Conservation (phyloP, 345 rosid species). For the Citrus sp. region DNA sequence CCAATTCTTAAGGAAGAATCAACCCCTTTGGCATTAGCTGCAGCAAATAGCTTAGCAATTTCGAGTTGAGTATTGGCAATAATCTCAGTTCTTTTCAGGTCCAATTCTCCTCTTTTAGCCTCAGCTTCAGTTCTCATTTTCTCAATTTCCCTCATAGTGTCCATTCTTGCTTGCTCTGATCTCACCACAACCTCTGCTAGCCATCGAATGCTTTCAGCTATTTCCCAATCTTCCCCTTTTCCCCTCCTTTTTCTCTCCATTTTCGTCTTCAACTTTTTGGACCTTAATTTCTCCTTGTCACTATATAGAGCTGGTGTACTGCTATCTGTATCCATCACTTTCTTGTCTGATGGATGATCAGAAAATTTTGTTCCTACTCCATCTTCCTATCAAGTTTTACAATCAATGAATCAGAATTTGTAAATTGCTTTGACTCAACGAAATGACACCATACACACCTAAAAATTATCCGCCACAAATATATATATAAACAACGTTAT, state of each 20-base stretch:
- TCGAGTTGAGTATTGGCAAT: constrained; percentile 88
- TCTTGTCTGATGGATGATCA: constrained; percentile 50
- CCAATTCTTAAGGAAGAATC: constrained; percentile 88
- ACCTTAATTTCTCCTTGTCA: constrained; percentile 34
- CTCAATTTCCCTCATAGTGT: constrained; percentile 83
- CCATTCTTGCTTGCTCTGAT: constrained; percentile 84
- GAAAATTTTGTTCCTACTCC: constrained; percentile 41
- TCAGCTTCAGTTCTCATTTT: constrained; percentile 91
- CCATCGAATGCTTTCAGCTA: constrained; percentile 80
- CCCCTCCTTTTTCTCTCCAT: constrained; percentile 45
- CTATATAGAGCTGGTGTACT: constrained; percentile 81
- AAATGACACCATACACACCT: no score
- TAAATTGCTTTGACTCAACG: neutral
- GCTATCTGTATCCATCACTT: constrained; percentile 66
- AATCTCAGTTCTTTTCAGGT: constrained; percentile 86
- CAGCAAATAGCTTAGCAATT: constrained; percentile 81
- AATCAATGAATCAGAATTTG: neutral
- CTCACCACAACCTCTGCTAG: constrained; percentile 79
- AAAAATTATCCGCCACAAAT: no score
- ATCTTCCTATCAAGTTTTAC: constrained; percentile 49
- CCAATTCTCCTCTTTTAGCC: constrained; percentile 78
- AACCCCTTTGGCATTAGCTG: constrained; percentile 37
- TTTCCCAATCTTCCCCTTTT: constrained; percentile 53
- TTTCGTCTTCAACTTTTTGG: constrained; percentile 46
- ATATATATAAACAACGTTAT: no score